phyloP scores from a whole-genome alignment of 306 rosid genomes.

The Albizia julibrissin region DNA sequence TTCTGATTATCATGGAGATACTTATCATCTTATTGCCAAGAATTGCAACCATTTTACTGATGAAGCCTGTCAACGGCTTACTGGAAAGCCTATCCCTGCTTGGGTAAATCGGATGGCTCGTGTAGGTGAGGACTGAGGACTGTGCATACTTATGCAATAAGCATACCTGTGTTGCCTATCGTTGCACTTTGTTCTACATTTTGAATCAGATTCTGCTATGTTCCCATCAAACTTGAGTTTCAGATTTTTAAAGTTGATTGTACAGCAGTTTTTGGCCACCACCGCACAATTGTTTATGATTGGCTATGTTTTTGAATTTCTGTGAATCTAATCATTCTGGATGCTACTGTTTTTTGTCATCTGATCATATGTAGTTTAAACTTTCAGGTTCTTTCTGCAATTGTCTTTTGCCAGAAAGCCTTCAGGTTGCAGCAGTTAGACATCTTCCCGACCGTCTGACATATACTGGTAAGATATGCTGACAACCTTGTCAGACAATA shows the following conservation, averaged over 20 bases:
- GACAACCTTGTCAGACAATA: neutral
- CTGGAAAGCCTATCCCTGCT: conserved; percentile 88
- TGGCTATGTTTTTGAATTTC: conserved; percentile 1
- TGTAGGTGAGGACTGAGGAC: conserved; percentile 78
- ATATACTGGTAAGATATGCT: conserved; percentile 60
- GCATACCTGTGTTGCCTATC: neutral
- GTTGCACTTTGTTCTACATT: neutral
- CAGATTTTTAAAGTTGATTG: conserved; percentile 10
- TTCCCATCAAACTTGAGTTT: neutral
- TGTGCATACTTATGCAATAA: conserved; percentile 7
- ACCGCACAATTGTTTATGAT: neutral
- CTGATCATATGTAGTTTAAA: conserved; percentile 43
- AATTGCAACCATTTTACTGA: conserved; percentile 96
- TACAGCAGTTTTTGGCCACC: neutral
- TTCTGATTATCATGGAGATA: conserved; percentile 81
- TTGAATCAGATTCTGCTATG: conserved; percentile 5
- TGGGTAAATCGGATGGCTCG: conserved; percentile 97
- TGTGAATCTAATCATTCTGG: conserved; percentile 9
- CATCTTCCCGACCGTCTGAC: conserved; percentile 73
- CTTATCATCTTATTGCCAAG: conserved; percentile 90
- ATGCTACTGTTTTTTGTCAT: conserved; percentile 29
- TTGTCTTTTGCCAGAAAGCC: conserved; percentile 94
- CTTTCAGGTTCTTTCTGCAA: conserved; percentile 94
- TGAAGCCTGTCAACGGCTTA: conserved; percentile 78
- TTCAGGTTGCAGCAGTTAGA: conserved; percentile 81